Base-by-base conservation (phyloP, 352 stramenopile species). In the Phytophthora uliginosa region DNA sequence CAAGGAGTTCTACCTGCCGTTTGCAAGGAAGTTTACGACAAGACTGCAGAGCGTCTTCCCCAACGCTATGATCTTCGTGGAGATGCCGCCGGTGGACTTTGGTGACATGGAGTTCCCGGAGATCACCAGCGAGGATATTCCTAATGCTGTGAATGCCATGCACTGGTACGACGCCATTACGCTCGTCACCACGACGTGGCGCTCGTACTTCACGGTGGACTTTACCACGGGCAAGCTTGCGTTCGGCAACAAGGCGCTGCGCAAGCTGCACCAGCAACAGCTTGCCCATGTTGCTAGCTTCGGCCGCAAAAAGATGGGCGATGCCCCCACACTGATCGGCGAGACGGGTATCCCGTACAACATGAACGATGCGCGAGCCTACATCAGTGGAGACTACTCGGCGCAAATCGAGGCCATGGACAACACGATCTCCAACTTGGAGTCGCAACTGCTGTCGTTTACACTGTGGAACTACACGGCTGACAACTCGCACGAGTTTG, bases 131-230 rank as follows among this genome's bases (percentile, higher is more conserved):
- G 77, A 73, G 10, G 73, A 80, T 13, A 68, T 92, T 22, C 84
- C 88, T 8, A 78, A 79, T 31, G 86, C 83, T 1, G 82, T 94
- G 45, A 95, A 94, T 51, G 88, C 86, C n/a, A 95, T 84, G 28
- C 92, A 98, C 73, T 98, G 90, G 89, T 98, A 98, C 78, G 92
- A 98, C 66, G 85, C 76, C 3, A 77, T 94, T 18, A 98, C 92
- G 62, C 74, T 98, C 8, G 91, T 98, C 45, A 62, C 93, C 5
- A 83, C 83, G 28, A 72, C 55, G 13, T 95, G 85, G 82, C 63
- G 79, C 18, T 78, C 89, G 24, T 94, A 85, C 66, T 93, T 97
- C 54, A 89, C 79, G 0, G 74, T 95, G 1, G 89, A 96, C 59
- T 78, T 79, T 26, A 33, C 63, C 10, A 90, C 78, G 9, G 85